Evolutionary conservation across 2,329 filamentous ascomycete species (phyloP).

Genomic region (Davidsoniella eucalypti): DNA sequence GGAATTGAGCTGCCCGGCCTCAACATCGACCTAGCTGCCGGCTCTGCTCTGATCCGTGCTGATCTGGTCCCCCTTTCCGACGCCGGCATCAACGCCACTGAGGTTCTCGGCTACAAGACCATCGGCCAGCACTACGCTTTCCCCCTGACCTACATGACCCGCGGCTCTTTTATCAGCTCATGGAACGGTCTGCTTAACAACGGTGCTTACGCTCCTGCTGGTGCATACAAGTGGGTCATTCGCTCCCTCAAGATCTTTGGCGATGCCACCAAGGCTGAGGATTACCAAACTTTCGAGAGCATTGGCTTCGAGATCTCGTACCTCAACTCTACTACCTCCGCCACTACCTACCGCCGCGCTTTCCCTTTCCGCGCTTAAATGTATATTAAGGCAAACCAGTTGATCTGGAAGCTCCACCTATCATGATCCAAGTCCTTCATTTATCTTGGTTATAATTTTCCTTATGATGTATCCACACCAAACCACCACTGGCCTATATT

Average conservation of each 20-base stretch:
- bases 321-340: neutral
- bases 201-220: constrained; percentile 31
- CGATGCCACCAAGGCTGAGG: constrained; percentile 24
- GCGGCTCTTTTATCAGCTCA: constrained; percentile 16
- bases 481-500: too few relatives aligned
- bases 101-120: constrained; percentile 23
- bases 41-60: constrained; percentile 23
- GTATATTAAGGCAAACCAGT: too few relatives aligned
- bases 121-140: constrained; percentile 28
- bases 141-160: constrained; percentile 19
- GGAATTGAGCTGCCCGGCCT: constrained; percentile 20
- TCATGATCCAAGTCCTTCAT: too few relatives aligned
- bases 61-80: constrained; percentile 18
- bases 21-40: constrained; percentile 23
- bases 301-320: constrained; percentile 30
- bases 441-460: too few relatives aligned
- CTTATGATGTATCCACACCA: too few relatives aligned
- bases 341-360: neutral
- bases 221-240: constrained; percentile 32
- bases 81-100: constrained; percentile 12
- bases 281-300: constrained; percentile 31
- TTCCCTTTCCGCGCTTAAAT: constrained; percentile 1
- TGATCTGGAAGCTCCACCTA: too few relatives aligned
- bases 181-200: constrained; percentile 33
- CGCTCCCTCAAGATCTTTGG: constrained; percentile 36